Base-by-base conservation (phyloP, 2,329 filamentous ascomycete species). In the Cadophora luteo-olivacea region DNA sequence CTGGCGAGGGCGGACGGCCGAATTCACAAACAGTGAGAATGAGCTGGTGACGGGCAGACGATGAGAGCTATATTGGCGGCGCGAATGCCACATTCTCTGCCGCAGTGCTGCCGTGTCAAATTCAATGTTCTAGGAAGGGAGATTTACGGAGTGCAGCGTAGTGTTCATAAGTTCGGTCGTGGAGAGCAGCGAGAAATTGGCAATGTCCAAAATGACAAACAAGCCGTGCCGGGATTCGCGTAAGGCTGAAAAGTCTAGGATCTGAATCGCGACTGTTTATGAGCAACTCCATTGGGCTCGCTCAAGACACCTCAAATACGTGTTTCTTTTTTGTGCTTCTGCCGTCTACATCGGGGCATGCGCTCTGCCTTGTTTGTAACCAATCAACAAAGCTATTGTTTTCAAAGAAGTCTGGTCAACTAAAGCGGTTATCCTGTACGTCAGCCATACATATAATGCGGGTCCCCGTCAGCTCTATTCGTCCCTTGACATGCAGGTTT, bases 171-270 rank as follows among this genome's bases (percentile, higher is more conserved):
- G 45, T 60, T 41, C 22, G 19, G 25, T 41, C 12, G 22, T 14
- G 57, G 57, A 60, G 33, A 3, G 45, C 45, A 49, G 45, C 65
- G 65, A 68, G 71, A 75, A 75, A 75, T 75, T 75, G 69, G 73
- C 70, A 74, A 73, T 73, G 69, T 70, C 64, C 57, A 72, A 70
- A 72, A 72, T 69, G 72, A 69, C 73, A 75, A 76, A 75, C 73
- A 75, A 73, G 68, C 66, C 67, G 66, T 51, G 62, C 72, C 66
- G 69, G 72, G 72, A 75, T 75, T 68, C 72, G 73, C 70, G 67
- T 73, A 77, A 75, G 75, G 73, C 73, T 76, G 74, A 77, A 77
- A 64, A 61, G 36, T 65, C 58, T 64, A 58, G 58, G 36, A 62
- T 54, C 49, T 51, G 33, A 24, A 62, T 62, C 62, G 48, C 54